A percentile compares a stretch with the other conserved stretches of the same genome.
phyloP scores from a whole-genome alignment of 2,329 filamentous ascomycete species.

The Xylariaceae sp. region DNA sequence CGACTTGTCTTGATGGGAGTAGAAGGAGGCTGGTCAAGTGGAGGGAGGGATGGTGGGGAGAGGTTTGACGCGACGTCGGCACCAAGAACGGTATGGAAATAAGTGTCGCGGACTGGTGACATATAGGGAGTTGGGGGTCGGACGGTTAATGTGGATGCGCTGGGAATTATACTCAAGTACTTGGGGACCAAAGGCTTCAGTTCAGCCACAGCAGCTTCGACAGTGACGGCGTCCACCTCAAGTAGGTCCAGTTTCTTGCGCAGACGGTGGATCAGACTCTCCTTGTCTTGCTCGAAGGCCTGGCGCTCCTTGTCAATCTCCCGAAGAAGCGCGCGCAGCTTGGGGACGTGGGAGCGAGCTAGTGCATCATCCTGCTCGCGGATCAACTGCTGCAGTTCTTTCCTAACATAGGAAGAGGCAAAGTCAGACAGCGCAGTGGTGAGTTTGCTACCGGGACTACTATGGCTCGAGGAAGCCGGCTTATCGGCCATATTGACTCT shows the following conservation, averaged over 20 bases:
- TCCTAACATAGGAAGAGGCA: conserved; percentile 30
- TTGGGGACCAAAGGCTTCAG: conserved; percentile 27
- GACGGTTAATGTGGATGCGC: conserved; percentile 26
- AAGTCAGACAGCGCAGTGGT: conserved; percentile 32
- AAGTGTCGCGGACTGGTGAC: conserved; percentile 27
- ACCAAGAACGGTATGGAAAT: conserved; percentile 26
- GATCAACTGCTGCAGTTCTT: conserved; percentile 30
- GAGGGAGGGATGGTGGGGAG: not conserved
- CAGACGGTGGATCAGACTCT: conserved; percentile 25
- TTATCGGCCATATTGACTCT: conserved; percentile 25
- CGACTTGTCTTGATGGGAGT: conserved; percentile 2
- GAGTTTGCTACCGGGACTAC: conserved; percentile 24
- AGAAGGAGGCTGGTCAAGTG: conserved; percentile 3
- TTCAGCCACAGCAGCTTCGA: conserved; percentile 26
- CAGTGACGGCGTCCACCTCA: conserved; percentile 23
- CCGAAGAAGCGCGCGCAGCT: conserved; percentile 27
- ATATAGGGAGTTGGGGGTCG: conserved; percentile 20
- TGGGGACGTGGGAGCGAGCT: conserved; percentile 31
- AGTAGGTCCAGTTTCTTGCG: conserved; percentile 29
- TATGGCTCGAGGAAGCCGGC: conserved; percentile 10
- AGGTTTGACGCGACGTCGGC: conserved; percentile 9
- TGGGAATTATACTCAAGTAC: conserved; percentile 29
- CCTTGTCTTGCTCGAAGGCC: conserved; percentile 30
- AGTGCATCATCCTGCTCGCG: conserved; percentile 31
- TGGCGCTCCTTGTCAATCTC: conserved; percentile 33